Evolutionary conservation across 78 protist genomes (phyloP), one percentile per base, ranked within the genome.

Genomic region (Dictyostelium firmibasis): DNA sequence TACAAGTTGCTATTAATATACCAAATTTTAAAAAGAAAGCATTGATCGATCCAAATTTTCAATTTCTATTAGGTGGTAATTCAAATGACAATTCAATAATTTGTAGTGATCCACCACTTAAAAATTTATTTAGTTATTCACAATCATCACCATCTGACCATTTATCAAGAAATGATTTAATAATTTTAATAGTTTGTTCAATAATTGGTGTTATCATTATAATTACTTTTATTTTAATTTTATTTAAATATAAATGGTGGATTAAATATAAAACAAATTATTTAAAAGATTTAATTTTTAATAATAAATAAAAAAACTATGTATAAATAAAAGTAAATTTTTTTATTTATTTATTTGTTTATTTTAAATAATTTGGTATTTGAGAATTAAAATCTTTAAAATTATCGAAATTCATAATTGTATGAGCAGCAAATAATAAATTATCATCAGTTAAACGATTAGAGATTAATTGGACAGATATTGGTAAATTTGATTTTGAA

Each of bases 381-480:
- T 20, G 20, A 20, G 18, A 5, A 10, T 7, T 57, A 82, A 57
- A 82, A 23, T 82, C 10, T 57, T 57, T 82, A 2, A 8, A 50
- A 9, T 13, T 4, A 35, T 13, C 31, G 13, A 82, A 27, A 86
- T 86, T 78, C 84, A 86, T 38, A 25, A 86, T 14, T 23, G 44
- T 7, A 36, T 69, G 25, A 2, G 92, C 20, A 2, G 84, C 92
- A 74, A 36, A 44, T 60, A 86, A 74, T 35, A 86, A 23, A 7
- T 11, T 60, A 69, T 91, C 86, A 60, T 91, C 95, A 1, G 62
- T 5, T 35, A 82, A 41, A 35, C 88, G 57, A 25, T 82, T 53
- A 3, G 91, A 77, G 11, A 84, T 84, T 47, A 95, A 69, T 77
- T 95, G 97, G 10, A 95, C 18, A 4, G 84, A 50, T 11, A 95